Evolutionary conservation across 768 basidiomycete species (phyloP), one percentile per base, ranked within the genome.

Genomic region (Lactarius tabidus): DNA sequence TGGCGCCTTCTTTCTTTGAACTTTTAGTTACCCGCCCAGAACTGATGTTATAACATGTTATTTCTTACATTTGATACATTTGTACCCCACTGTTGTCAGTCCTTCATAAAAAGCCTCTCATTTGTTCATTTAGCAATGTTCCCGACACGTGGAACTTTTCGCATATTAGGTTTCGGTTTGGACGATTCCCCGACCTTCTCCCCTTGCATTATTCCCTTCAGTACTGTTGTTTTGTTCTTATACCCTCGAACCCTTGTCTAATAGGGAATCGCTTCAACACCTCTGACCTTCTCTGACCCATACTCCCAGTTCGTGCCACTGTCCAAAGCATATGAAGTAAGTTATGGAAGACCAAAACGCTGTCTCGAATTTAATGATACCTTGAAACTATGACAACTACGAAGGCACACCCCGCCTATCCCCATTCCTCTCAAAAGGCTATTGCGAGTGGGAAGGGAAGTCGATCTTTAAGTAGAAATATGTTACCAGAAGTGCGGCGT

Each of bases 401-500:
- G 66, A 65, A 0, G 71, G 41, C 12, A 68, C 3, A 5, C 70
- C 72, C 26, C 71, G 65, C 57, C 71, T 67, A 51, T 75, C 74
- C 48, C 69, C 72, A 63, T 72, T 72, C 31, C 74, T 60, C 73
- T 75, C n/a, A 36, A 12, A 3, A 45, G 36, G 15, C 10, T 10
- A 7, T 33, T 26, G 23, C 15, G 23, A 14, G 29, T 14, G 17
- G 8, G 53, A 38, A 52, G 28, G 4, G 51, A 41, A 5, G 41
- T 48, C 8, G 20, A 3, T 33, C 15, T 23, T 23, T 6, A 6
- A 54, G n/a, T n/a, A 14, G 17, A n/a, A 48, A 14, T 1, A 10
- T 62, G 69, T 20, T 59, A 75, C 74, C 74, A 74, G 64, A 33
- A 73, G 64, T 5, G 58, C 38, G 8, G 71, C 73, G 51, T 75